These are phyloP conservation scores for Carex parvula DNA, from an alignment of 176 grass and related monocot species.

Conservation along the genomic window DNA sequence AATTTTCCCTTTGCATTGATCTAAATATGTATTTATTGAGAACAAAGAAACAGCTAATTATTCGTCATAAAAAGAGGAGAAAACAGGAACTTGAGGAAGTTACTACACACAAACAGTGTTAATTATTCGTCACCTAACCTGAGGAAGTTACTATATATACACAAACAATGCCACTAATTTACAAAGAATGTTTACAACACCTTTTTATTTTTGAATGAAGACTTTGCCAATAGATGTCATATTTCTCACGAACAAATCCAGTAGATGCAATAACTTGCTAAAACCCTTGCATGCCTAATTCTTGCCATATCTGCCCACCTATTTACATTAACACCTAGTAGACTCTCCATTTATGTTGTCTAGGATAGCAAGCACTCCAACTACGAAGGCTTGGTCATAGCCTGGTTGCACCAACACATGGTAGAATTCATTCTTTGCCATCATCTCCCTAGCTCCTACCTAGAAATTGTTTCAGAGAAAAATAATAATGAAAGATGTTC, in stretches of 20 bases:
- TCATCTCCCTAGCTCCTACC: slow-evolving; percentile 66
- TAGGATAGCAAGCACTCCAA: slow-evolving; percentile 74
- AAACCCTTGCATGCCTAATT: neutral
- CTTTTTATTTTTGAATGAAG: neutral
- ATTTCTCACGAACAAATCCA: neutral
- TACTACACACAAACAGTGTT: too few species aligned
- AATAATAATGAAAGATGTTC: neutral
- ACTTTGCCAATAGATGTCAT: neutral
- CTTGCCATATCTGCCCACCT: neutral
- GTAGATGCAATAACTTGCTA: neutral
- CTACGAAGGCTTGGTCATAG: slow-evolving; percentile 83
- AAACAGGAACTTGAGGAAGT: neutral
- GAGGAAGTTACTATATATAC: slow-evolving; percentile 4
- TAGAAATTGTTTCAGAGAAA: slow-evolving; percentile 6
- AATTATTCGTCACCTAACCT: neutral
- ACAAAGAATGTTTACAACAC: slow-evolving; percentile 15
- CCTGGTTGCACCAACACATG: slow-evolving; percentile 76
- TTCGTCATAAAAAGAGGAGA: neutral
- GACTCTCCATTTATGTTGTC: slow-evolving; percentile 88
- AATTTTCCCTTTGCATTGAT: neutral
- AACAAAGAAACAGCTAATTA: neutral
- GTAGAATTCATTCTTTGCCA: slow-evolving; percentile 72
- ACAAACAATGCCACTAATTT: slow-evolving; percentile 11
- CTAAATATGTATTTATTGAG: neutral
- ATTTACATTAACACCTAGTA: slow-evolving; percentile 53